Evolutionary conservation across 2,329 filamentous ascomycete genomes (phyloP).

Genomic region (Aureobasidium musti): DNA sequence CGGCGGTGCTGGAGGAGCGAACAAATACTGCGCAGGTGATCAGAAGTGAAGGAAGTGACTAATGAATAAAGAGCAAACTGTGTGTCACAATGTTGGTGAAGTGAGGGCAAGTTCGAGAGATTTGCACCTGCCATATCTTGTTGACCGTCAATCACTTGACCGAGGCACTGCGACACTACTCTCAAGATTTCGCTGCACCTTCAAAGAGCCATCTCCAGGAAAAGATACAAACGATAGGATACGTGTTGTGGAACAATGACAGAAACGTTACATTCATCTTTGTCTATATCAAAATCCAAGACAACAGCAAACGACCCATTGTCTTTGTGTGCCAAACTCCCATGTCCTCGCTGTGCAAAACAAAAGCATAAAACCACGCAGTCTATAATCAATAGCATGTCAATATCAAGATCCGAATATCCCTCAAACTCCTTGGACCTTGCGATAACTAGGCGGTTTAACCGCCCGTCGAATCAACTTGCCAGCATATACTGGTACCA

Average conservation of each 20-base stretch:
- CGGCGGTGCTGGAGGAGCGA: not conserved
- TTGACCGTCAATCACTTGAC: not conserved
- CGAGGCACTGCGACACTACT: not conserved
- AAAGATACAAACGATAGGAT: not conserved
- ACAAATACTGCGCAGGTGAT: not conserved
- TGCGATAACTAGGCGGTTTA: constrained; percentile 91
- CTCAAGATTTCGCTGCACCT: not conserved
- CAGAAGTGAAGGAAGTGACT: not conserved
- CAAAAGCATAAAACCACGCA: not conserved
- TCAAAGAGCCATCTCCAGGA: not conserved
- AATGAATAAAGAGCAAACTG: not conserved
- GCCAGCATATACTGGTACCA: constrained; percentile 83
- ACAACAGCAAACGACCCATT: not conserved
- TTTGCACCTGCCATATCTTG: constrained; percentile 12
- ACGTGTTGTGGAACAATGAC: not conserved
- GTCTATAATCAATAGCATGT: not conserved
- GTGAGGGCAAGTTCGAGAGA: constrained; percentile 1
- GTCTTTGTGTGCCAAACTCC: not conserved
- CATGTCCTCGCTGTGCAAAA: not conserved
- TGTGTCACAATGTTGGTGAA: constrained; percentile 9
- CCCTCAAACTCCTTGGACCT: constrained; percentile 59
- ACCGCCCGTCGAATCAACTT: constrained; percentile 83
- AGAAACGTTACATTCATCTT: not conserved
- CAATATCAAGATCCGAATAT: not conserved
- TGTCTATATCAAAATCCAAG: not conserved